phyloP scores from a whole-genome alignment of 2,329 filamentous ascomycete species.

The Coleophoma crateriformis region DNA sequence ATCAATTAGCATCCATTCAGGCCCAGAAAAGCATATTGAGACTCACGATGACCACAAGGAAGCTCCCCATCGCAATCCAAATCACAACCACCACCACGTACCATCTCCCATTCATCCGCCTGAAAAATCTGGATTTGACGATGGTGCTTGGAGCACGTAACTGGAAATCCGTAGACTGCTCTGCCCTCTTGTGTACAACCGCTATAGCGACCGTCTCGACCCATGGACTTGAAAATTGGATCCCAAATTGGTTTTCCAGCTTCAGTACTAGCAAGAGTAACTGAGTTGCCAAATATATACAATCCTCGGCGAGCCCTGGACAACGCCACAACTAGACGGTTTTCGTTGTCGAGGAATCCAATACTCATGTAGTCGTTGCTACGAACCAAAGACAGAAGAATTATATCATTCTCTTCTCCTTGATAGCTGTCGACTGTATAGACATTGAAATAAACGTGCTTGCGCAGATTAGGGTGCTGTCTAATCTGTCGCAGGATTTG shows the following conservation, averaged over 20 bases:
- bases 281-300: conserved; percentile 77
- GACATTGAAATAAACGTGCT: conserved; percentile 43
- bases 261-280: conserved; percentile 32
- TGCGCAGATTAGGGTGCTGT: conserved; percentile 33
- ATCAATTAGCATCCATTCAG: not conserved
- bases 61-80: conserved; percentile 33
- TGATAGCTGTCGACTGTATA: conserved; percentile 86
- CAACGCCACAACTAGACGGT: conserved; percentile 52
- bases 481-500: conserved; percentile 45
- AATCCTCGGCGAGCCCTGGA: conserved; percentile 72
- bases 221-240: conserved; percentile 34
- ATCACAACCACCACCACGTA: conserved; percentile 50
- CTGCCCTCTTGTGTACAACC: conserved; percentile 12
- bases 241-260: conserved; percentile 19
- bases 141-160: conserved; percentile 58
- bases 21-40: not conserved
- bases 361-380: conserved; percentile 54
- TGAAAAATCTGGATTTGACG: conserved; percentile 44
- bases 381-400: conserved; percentile 76
- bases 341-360: conserved; percentile 66
- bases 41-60: conserved; percentile 19
- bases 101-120: conserved; percentile 44
- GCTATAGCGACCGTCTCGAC: conserved; percentile 26
- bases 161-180: conserved; percentile 40
- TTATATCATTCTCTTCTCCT: conserved; percentile 82